Evolutionary conservation across 345 rosid species (phyloP).

Genomic region (Bretschneidera sinensis): DNA sequence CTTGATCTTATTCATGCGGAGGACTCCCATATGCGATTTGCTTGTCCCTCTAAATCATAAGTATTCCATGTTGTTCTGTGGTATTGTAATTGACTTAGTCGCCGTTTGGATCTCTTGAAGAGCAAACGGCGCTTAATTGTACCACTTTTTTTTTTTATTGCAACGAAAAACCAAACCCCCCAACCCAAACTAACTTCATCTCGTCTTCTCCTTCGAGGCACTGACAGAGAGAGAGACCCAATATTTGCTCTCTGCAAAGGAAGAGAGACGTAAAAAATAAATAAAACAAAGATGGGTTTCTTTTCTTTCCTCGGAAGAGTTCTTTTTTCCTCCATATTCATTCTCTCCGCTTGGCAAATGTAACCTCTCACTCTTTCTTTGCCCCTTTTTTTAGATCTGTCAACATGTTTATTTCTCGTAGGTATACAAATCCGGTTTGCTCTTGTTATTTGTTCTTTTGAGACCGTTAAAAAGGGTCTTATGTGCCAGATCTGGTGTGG

Average conservation of each 20-base stretch:
- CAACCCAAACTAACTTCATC: no score
- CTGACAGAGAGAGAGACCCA: no score
- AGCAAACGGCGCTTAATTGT: no score
- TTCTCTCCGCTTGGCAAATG: constrained; percentile 95
- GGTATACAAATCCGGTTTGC: background rate
- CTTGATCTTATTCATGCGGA: no score
- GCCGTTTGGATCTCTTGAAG: no score
- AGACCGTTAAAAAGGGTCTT: background rate
- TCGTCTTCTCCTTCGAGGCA: background rate
- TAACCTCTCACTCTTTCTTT: constrained; percentile 14
- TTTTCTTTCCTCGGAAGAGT: constrained; percentile 86
- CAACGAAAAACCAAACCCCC: no score
- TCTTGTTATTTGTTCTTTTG: background rate
- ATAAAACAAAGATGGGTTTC: constrained; percentile 58
- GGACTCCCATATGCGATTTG: no score
- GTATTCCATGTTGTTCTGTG: no score
- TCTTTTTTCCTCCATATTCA: constrained; percentile 82
- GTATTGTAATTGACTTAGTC: no score
- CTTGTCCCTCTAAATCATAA: no score
- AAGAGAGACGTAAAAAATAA: background rate
- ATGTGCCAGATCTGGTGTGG: constrained; percentile 17
- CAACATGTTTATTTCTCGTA: background rate
- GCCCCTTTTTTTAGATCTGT: constrained; percentile 17
- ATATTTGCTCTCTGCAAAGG: background rate
- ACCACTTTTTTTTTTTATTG: no score